Evolutionary conservation across 768 basidiomycete species (phyloP), one percentile per base, ranked within the genome.

Genomic region (Tylopilus balloui): DNA sequence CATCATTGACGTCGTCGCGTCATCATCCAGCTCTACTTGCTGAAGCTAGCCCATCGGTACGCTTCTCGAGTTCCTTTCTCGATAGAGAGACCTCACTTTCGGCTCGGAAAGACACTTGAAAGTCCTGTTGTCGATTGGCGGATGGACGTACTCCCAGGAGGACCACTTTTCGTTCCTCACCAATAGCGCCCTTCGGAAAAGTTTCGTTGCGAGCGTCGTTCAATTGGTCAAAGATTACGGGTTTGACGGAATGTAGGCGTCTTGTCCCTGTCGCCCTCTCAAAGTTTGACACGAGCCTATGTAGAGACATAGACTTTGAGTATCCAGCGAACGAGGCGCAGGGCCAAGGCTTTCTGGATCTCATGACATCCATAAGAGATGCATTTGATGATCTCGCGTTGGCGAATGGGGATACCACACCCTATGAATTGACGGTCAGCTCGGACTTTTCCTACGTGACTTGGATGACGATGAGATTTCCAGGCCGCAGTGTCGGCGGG

Each of bases 291-390:
- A 19, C 15, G 27, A n/a, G n/a, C 0, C 6, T n/a, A 0, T 14
- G 11, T 36, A 83, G 83, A 61, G 84, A 88, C 53, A 64, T 88
- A 41, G 88, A 92, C 66, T 91, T 83, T 65, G 89, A 92, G 67
- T 91, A 84, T 58, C 86, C 88, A 0, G 63, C 75, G 28, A 78
- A 67, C 47, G 63, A 73, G 3, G 76, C 66, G 0, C 78, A 84
- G 57, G 86, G 84, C 2, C 76, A 80, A 56, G 85, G 79, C 2
- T 80, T 89, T 45, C 80, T 86, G 15, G 71, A 78, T 49, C 78
- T 92, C 15, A 63, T 83, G 48, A 81, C 78, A 0, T 74, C 76
- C 13, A 69, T 88, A 13, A 77, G 90, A 27, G 66, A 73, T 10
- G 85, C 79, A 0, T 81, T 92, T 50, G 74, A 83, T 53, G 65